Evolutionary conservation across 306 rosid species (phyloP).

Genomic region (Cicer bijugum): DNA sequence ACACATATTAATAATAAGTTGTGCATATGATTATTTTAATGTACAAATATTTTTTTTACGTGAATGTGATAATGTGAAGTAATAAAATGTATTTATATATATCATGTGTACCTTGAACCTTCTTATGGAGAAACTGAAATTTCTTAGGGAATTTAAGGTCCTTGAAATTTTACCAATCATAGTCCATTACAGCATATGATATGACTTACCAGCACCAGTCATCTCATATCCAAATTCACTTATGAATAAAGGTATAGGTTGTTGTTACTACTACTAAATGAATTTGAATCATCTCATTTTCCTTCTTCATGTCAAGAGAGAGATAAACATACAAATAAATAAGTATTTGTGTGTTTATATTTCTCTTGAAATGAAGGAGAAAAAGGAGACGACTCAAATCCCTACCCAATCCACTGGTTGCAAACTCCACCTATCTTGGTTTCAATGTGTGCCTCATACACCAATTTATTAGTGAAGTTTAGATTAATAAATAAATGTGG

Average conservation of each 20-base stretch:
- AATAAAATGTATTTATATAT: neutral
- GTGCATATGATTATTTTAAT: neutral
- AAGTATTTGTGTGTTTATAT: too few species aligned
- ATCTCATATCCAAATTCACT: constrained; percentile 63
- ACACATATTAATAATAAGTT: neutral
- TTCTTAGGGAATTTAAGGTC: constrained; percentile 43
- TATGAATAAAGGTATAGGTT: constrained; percentile 46
- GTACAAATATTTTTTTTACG: neutral
- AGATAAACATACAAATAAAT: too few species aligned
- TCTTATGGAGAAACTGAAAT: constrained; percentile 50
- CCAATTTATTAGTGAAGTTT: constrained; percentile 48
- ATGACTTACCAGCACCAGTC: constrained; percentile 39
- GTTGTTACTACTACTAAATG: neutral
- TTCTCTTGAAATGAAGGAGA: too few species aligned
- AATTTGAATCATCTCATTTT: too few species aligned
- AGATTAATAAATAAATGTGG: constrained; percentile 38
- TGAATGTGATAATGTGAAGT: constrained; percentile 3
- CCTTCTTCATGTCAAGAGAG: too few species aligned
- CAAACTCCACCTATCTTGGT: constrained; percentile 19
- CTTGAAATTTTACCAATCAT: constrained; percentile 42
- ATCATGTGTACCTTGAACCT: constrained; percentile 46
- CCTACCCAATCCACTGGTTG: constrained; percentile 45
- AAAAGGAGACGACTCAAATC: neutral
- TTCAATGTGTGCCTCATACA: constrained; percentile 49
- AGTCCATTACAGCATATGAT: constrained; percentile 49